Evolutionary conservation across 495 filamentous ascomycete genomes (phyloP).

Genomic region (Talaromyces proteolyticus): DNA sequence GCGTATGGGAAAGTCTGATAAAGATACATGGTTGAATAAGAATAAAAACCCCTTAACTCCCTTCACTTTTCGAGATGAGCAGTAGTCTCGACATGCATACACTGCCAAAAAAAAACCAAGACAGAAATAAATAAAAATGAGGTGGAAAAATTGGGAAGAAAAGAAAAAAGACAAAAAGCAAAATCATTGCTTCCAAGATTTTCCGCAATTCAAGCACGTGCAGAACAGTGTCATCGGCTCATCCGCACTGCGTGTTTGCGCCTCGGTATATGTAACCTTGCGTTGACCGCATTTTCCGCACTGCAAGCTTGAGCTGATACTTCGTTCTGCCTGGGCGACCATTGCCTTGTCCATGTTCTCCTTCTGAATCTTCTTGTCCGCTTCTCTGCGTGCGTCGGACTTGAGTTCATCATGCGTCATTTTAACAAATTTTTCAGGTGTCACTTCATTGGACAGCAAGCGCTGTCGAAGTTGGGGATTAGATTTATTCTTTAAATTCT

Average conservation of each 20-base stretch:
- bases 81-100: constrained; percentile 4
- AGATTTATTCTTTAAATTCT: constrained; percentile 88
- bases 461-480: constrained; percentile 69
- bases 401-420: constrained; percentile 75
- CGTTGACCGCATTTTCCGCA: constrained; percentile 87
- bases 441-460: constrained; percentile 68
- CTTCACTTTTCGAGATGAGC: constrained; percentile 4
- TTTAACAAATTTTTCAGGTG: constrained; percentile 63
- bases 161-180: constrained; percentile 5
- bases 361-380: constrained; percentile 65
- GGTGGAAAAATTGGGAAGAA: constrained; percentile 10
- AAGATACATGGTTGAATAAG: constrained; percentile 2
- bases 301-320: constrained; percentile 76
- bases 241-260: constrained; percentile 92
- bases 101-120: not conserved
- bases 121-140: constrained; percentile 7
- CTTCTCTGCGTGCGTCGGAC: constrained; percentile 59
- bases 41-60: constrained; percentile 5
- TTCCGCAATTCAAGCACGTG: constrained; percentile 46
- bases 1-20: not conserved
- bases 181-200: constrained; percentile 42
- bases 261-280: constrained; percentile 92
- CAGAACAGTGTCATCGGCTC: constrained; percentile 47
- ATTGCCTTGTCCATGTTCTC: constrained; percentile 95
- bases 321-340: constrained; percentile 83